A percentile compares a stretch with the other conserved stretches of the same genome.
Evolutionary conservation across 305 asterid species (phyloP).

Genomic region (Galium porrigens): DNA sequence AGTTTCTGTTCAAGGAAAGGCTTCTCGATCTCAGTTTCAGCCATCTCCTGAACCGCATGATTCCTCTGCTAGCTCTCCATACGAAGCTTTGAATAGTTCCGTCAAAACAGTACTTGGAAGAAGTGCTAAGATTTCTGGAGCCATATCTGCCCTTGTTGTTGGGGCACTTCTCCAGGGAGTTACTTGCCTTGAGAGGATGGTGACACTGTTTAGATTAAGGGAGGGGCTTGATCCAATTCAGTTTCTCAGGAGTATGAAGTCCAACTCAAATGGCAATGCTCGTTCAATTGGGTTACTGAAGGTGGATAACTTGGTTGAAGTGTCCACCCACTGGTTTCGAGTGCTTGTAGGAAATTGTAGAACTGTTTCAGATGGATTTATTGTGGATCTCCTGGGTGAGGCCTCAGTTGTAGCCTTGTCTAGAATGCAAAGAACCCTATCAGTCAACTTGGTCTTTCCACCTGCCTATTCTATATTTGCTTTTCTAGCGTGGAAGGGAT

Average conservation of each 20-base stretch:
- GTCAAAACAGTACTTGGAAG: constrained; percentile 36
- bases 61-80: constrained; percentile 33
- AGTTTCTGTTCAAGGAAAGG: constrained; percentile 61
- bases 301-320: constrained; percentile 64
- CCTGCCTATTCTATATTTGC: constrained; percentile 84
- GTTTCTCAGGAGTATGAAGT: constrained; percentile 61
- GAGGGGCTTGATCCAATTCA: constrained; percentile 83
- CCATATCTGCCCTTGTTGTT: constrained; percentile 71
- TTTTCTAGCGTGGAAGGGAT: constrained; percentile 66
- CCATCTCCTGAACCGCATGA: constrained; percentile 59
- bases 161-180: constrained; percentile 88
- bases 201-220: constrained; percentile 58
- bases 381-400: constrained; percentile 82
- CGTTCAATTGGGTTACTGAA: constrained; percentile 52
- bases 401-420: constrained; percentile 71
- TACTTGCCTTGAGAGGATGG: constrained; percentile 84
- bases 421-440: constrained; percentile 68
- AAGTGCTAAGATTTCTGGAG: constrained; percentile 49
- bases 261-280: constrained; percentile 65
- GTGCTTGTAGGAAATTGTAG: constrained; percentile 95
- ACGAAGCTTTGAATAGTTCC: constrained; percentile 40
- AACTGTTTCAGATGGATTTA: constrained; percentile 74
- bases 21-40: constrained; percentile 57
- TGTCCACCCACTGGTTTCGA: constrained; percentile 88
- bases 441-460: constrained; percentile 62